Evolutionary conservation across 805 yeast genomes (phyloP), one percentile per base, ranked within the genome.

Genomic region (Ogataea thermomethanolica): DNA sequence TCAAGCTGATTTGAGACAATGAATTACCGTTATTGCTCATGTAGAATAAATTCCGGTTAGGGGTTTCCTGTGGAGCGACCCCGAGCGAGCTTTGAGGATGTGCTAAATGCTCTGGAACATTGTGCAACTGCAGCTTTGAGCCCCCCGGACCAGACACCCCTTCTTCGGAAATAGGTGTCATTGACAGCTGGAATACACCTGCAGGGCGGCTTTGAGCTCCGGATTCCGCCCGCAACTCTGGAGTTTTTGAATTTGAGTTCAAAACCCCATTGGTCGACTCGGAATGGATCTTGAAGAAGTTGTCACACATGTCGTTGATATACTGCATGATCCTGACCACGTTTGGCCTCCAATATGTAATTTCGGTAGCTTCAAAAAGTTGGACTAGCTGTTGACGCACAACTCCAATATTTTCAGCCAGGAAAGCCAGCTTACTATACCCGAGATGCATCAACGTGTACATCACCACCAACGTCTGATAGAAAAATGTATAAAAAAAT

Each of bases 401-500:
- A 7, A 28, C 36, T 3, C 51, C 45, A 33, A 62, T 53, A 33
- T 53, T 58, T 29, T 51, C 50, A 25, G 55, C 54, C 35, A 56
- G 52, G 7, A 51, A 44, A 1, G 48, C 39, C 32, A 62, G 43
- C 24, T 60, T 63, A 12, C 59, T 59, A 38, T 59, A 67, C 17
- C 69, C 69, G 38, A 69, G 57, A 50, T 72, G 75, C 49, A 75
- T 55, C 45, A 74, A 54, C 1, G 77, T 73, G 56, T 68, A 74
- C 15, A 70, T 63, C 15, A 74, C 77, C 39, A 75, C 70, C 36
- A 74, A 60, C 2, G 78, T 76, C 50, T 74, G 79, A 52, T 73
- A 73, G 8, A 73, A 57, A 37, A 72, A 74, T 2, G 74, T 65
- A 48, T 70, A 71, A 37, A 72, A 65, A 42, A 72, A 72, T 12